Base-by-base conservation (phyloP, 257 asterid species). In the Datura wrightii region DNA sequence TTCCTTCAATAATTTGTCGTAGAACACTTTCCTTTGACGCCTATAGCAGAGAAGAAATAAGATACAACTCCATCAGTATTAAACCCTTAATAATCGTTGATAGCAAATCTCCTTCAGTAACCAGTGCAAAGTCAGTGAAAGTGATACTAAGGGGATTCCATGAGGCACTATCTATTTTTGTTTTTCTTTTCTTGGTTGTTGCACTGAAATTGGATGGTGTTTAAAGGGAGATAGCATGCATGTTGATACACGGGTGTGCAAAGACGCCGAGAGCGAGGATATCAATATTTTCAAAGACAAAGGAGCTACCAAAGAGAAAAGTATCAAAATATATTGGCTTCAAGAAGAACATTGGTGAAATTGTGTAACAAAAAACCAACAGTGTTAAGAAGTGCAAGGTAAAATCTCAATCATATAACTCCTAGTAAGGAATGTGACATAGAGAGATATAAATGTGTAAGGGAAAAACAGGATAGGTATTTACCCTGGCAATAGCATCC, bases 401-500 rank as follows among this genome's bases (percentile, higher is more conserved):
- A 70, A 42, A 6, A 42, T 42, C 18, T 70, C 37, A 18, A 42
- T 4, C 36, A 18, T 8, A 11, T 69, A 39, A 42, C 79, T 41
- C 53, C 36, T 70, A 18, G 13, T 18, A 70, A 42, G 36, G 8
- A 42, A 42, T 70, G 54, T 41, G 79, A 18, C 54, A 0, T 0
- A 41, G 52, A 70, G 9, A 18, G 70, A 62, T 16, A 56, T 18
- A 16, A 56, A 13, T 16, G 15, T 24, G n/a, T 59, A 10, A 52
- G 24, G 36, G 55, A 18, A 56, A 70, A 79, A 85, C 54, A 9
- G 9, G 66, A 60, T 50, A 84, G 42, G 60, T 69, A 54, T 36
- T 79, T 89, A 97, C 99, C 98, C 84, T 94, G 63, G 97, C 87
- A 85, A 93, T 93, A n/a, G 93, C 94, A 74, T 86, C 48, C 80